Evolutionary conservation across 164 flowering plant genomes (phyloP), one percentile per base, ranked within the genome.

Genomic region (Liriodendron chinense): DNA sequence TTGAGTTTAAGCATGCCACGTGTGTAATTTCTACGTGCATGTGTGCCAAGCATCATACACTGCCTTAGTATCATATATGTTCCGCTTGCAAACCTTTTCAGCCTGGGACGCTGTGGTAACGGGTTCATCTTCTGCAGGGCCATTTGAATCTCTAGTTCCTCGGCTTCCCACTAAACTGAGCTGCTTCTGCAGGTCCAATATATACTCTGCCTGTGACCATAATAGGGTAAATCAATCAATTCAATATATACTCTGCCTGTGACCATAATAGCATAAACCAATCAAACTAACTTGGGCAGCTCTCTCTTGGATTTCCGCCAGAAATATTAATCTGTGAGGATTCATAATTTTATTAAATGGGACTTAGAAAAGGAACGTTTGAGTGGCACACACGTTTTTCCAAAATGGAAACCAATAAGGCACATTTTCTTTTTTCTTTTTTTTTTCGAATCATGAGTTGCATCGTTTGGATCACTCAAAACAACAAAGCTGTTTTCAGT

Each of bases 101-200:
- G 72, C 81, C 43, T 91, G 84, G 66, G 82, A 84, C 83, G 85
- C 73, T 82, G 86, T 86, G 56, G 90, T 74, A 50, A 94, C 83
- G 71, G 94, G 74, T 43, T 83, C 88, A 28, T 88, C 90, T 21
- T 88, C 93, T 14, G 79, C 69, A 9, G 78, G 72, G 18, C 89
- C 91, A 85, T 86, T 91, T 72, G 85, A 71, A 50, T 86, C 88
- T 72, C 62, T 86, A 73, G 83, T 84, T 8, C 88, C 53, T 71
- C 89, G 92, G 68, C 82, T 81, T 70, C 94, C 91, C 8, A 90
- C 75, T 75, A 96, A 78, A 53, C 92, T 90, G 47, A 94, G 92
- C 78, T 91, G 94, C 91, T 94, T 96, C 86, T 96, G 99, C 76
- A 96, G 81, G 80, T 94, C 99, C 78, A 96, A 79, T 81, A 94